These are phyloP conservation scores for Neurospora africana DNA, from an alignment of 495 filamentous ascomycete species.

Conservation along the genomic window DNA sequence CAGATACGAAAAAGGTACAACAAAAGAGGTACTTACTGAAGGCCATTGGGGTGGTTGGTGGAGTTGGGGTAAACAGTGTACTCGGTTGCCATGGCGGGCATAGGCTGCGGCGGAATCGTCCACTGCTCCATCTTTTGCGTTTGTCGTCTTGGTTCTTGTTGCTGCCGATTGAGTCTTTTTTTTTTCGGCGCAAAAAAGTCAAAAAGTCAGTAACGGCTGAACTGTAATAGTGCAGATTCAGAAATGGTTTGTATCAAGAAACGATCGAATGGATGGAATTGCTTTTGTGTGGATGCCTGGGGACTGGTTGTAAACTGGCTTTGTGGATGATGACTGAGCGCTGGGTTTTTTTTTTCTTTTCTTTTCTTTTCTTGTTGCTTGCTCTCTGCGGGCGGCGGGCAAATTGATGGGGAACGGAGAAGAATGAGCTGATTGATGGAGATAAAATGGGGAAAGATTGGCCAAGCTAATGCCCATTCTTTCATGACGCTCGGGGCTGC, in stretches of 20 bases:
- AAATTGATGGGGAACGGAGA: not conserved
- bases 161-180: not conserved
- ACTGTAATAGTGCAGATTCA: not conserved
- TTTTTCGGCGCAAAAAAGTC: not conserved
- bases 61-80: constrained; percentile 36
- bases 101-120: constrained; percentile 36
- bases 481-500: not conserved
- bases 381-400: not conserved
- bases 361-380: too few species aligned
- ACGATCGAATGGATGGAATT: not conserved
- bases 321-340: not conserved
- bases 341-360: not conserved
- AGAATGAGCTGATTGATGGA: not conserved
- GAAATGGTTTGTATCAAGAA: not conserved
- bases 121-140: constrained; percentile 35
- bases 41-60: constrained; percentile 37
- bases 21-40: constrained; percentile 41
- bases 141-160: not conserved
- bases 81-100: constrained; percentile 13
- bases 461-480: not conserved
- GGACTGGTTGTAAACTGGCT: not conserved
- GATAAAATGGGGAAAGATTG: not conserved
- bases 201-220: not conserved
- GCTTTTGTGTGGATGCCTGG: not conserved
- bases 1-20: constrained; percentile 33